Percentiles rank a stretch among this genome's conserved stretches.
Conservation (phyloP, 371 early-diverging fungal species). For the Circinella minor region DNA sequence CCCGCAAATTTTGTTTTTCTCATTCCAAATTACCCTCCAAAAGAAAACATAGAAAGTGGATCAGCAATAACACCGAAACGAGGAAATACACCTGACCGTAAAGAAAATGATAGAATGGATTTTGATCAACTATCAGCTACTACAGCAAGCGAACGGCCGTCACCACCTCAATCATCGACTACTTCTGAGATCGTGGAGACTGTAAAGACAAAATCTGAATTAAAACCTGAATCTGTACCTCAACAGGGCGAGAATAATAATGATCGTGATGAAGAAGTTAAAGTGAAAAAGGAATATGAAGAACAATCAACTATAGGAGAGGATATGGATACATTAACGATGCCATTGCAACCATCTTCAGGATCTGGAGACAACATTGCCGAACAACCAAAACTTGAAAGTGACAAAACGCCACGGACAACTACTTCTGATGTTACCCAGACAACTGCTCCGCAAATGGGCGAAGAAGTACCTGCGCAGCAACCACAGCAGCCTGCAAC, state of each 20-base stretch:
- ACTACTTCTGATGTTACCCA: too few relatives aligned
- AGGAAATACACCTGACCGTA: background rate
- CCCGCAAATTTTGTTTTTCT: too few relatives aligned
- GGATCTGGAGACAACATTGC: too few relatives aligned
- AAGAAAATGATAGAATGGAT: background rate
- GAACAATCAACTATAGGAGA: background rate
- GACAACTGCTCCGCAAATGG: too few relatives aligned
- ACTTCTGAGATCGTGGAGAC: background rate
- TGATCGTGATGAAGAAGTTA: background rate
- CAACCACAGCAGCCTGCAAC: too few relatives aligned
- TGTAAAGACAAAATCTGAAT: background rate
- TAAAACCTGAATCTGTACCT: background rate
- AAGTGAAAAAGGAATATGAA: background rate
- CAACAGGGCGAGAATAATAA: background rate
- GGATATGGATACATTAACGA: background rate
- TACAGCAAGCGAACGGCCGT: background rate
- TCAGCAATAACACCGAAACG: background rate
- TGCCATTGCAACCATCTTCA: background rate
- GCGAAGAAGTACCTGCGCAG: too few relatives aligned
- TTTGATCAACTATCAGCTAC: background rate
- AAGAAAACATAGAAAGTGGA: background rate
- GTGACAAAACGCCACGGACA: too few relatives aligned
- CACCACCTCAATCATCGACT: background rate
- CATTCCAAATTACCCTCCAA: too few relatives aligned
- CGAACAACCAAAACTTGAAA: too few relatives aligned